A percentile compares a stretch with the other conserved stretches of the same genome.
phyloP scores from a whole-genome alignment of 495 filamentous ascomycete species.

The Cercophora samala region DNA sequence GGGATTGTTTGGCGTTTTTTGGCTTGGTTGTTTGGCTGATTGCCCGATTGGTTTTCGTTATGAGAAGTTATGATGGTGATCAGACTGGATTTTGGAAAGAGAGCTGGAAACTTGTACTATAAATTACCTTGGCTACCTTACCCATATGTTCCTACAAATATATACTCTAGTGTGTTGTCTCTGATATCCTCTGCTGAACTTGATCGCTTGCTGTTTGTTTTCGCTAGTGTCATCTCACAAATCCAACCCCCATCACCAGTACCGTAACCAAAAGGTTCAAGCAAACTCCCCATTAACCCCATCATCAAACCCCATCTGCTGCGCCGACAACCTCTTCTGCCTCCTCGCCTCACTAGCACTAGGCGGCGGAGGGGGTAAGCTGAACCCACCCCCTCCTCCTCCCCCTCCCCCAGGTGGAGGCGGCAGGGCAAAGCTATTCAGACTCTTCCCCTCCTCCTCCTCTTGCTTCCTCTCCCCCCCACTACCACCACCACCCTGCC shows the following conservation, averaged over 20 bases:
- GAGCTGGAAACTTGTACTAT: too few species aligned
- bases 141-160: too few species aligned
- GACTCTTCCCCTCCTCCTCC: slow-evolving; percentile 14
- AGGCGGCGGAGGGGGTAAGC: slow-evolving; percentile 56
- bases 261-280: slow-evolving; percentile 22
- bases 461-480: slow-evolving; percentile 16
- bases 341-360: slow-evolving; percentile 52
- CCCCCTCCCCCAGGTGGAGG: slow-evolving; percentile 40
- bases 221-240: not conserved
- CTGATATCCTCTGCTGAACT: too few species aligned
- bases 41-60: too few species aligned
- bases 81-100: too few species aligned
- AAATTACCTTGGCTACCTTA: too few species aligned
- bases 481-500: too few species aligned
- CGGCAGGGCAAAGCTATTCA: slow-evolving; percentile 45
- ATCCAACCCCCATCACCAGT: not conserved
- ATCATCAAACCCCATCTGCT: slow-evolving; percentile 61
- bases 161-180: too few species aligned
- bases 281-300: slow-evolving; percentile 63
- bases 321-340: slow-evolving; percentile 49
- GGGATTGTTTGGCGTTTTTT: too few species aligned
- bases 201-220: not conserved
- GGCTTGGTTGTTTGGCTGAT: too few species aligned
- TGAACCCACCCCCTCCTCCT: slow-evolving; percentile 14
- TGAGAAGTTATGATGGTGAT: too few species aligned